Percentiles rank a stretch among this genome's conserved stretches.
phyloP scores from a whole-genome alignment of 179 eudicot genomes.

The Corrigiola litoralis region DNA sequence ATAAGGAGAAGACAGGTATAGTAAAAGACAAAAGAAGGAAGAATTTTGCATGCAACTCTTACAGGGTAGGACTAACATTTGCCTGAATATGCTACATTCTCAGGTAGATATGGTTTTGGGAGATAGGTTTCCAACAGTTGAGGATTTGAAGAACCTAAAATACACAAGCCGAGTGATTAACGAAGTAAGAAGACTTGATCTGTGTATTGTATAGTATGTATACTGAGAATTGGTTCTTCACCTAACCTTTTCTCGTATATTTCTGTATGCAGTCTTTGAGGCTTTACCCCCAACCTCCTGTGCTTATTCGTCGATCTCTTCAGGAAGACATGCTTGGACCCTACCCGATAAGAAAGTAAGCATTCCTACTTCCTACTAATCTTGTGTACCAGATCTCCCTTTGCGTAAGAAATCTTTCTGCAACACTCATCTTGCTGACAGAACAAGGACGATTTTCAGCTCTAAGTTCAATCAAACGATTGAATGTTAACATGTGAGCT shows the following conservation, averaged over 20 bases:
- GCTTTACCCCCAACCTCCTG: constrained; percentile 99
- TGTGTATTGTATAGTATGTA: neutral
- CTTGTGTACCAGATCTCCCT: neutral
- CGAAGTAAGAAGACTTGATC: constrained; percentile 54
- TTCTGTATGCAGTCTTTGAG: constrained; percentile 71
- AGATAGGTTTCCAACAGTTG: constrained; percentile 78
- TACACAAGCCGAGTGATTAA: constrained; percentile 88
- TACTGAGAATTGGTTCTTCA: neutral
- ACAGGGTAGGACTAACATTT: neutral
- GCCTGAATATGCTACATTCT: constrained; percentile 7
- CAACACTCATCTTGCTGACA: neutral
- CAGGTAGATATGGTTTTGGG: constrained; percentile 96
- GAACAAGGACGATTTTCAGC: neutral
- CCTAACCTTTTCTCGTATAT: neutral
- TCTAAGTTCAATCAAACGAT: neutral
- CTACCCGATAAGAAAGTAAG: constrained; percentile 83
- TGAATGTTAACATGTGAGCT: no score
- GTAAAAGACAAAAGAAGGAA: no score
- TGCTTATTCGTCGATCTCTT: constrained; percentile 89
- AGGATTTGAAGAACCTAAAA: constrained; percentile 94
- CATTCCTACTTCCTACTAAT: neutral
- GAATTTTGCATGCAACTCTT: neutral
- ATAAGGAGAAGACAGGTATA: no score
- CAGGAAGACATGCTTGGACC: constrained; percentile 76
- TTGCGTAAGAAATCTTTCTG: no score